These are phyloP conservation scores for Lepidium africanum DNA, from an alignment of 345 rosid genomes.

Conservation along the genomic window DNA sequence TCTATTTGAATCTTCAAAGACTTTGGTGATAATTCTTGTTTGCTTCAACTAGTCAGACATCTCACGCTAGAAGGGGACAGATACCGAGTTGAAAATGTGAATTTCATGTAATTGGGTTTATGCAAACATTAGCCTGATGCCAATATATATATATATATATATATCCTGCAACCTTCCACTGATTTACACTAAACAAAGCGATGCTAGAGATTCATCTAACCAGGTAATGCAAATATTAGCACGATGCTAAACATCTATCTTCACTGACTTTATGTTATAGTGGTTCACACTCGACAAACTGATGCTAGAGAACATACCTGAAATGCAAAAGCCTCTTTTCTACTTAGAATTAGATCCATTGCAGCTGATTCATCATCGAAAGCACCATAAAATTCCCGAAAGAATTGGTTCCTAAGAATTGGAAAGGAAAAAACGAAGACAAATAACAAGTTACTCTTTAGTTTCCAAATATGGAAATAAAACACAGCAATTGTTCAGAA, in stretches of 20 bases:
- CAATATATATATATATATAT: neutral
- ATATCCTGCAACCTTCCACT: no score
- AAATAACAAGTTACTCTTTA: neutral
- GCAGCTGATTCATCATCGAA: constrained; percentile 86
- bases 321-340: constrained; percentile 67
- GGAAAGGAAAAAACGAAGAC: constrained; percentile 1
- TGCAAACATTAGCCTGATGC: neutral
- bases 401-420: constrained; percentile 66
- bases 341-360: constrained; percentile 70
- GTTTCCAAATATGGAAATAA: constrained; percentile 1
- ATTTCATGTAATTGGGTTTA: neutral
- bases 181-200: no score
- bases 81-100: neutral
- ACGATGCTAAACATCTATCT: neutral
- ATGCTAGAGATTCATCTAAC: neutral
- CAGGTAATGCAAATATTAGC: neutral
- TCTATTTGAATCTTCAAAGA: neutral
- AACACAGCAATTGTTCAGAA: neutral
- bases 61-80: neutral
- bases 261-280: neutral
- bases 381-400: constrained; percentile 58
- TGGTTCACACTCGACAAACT: neutral
- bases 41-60: neutral
- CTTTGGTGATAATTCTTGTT: neutral
- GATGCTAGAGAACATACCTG: constrained; percentile 42